A percentile compares a stretch with the other conserved stretches of the same genome.
Evolutionary conservation across 352 stramenopile species (phyloP).

Genomic region (Phytopythium mirpurense): DNA sequence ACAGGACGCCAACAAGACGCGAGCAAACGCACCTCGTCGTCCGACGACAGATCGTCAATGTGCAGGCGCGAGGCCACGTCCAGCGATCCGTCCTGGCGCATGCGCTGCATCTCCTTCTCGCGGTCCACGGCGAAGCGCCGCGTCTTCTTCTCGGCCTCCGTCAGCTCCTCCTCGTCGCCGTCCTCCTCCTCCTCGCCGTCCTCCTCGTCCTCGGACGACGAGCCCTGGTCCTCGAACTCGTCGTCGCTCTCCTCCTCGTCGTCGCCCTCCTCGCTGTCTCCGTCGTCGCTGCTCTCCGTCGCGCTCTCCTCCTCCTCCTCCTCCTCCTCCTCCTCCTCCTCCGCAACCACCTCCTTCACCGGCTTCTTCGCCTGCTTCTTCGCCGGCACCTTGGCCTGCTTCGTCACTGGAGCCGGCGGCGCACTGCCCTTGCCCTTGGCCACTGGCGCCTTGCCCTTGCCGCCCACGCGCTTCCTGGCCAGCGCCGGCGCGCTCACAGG

Average conservation of each 20-base stretch:
- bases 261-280: slow-evolving; percentile 38
- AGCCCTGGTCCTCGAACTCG: slow-evolving; percentile 85
- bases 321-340: slow-evolving; percentile 24
- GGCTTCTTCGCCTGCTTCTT: slow-evolving; percentile 13
- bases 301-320: slow-evolving; percentile 33
- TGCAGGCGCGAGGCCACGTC: slow-evolving; percentile 89
- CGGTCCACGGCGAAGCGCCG: slow-evolving; percentile 64
- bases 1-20: not conserved
- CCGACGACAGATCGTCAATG: slow-evolving; percentile 98
- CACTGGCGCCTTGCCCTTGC: slow-evolving; percentile 1
- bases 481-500: too few species aligned
- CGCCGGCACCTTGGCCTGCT: slow-evolving; percentile 15
- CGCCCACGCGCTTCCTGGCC: not conserved
- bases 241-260: slow-evolving; percentile 45
- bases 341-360: slow-evolving; percentile 11
- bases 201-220: slow-evolving; percentile 75
- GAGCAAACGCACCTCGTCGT: slow-evolving; percentile 85
- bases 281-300: slow-evolving; percentile 56
- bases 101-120: slow-evolving; percentile 74
- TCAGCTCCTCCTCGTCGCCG: slow-evolving; percentile 65
- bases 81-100: slow-evolving; percentile 82
- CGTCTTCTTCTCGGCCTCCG: slow-evolving; percentile 80
- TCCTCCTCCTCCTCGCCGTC: slow-evolving; percentile 51
- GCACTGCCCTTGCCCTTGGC: slow-evolving; percentile 21
- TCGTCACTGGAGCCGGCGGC: slow-evolving; percentile 11